Conservation (phyloP, 2,329 filamentous ascomycete species). For the Sporothrix phasma region DNA sequence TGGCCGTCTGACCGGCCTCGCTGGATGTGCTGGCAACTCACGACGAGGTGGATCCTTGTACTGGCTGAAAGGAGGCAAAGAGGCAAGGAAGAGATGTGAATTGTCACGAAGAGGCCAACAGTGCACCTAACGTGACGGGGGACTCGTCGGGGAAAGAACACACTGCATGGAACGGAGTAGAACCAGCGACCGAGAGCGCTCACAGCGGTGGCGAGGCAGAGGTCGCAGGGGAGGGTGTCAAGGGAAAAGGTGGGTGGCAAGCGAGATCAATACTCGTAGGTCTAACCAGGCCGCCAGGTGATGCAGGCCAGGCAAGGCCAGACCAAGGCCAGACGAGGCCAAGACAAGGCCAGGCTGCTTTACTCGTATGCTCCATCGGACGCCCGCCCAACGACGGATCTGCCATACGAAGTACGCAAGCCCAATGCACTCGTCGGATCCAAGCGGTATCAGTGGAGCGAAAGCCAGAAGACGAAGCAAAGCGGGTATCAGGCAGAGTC, state of each 20-base stretch:
- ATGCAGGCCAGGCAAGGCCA: not conserved
- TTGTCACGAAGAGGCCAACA: not conserved
- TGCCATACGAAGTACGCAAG: too few relatives aligned
- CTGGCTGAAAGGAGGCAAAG: not conserved
- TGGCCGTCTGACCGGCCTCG: not conserved
- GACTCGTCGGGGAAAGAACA: not conserved
- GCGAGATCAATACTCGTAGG: too few relatives aligned
- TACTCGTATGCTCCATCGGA: too few relatives aligned
- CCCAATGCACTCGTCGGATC: not conserved
- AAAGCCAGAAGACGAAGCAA: not conserved
- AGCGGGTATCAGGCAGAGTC: not conserved
- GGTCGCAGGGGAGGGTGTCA: not conserved
- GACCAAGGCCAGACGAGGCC: not conserved
- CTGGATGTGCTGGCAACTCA: not conserved
- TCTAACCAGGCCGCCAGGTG: too few relatives aligned
- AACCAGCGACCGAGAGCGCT: not conserved
- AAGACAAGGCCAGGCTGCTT: not conserved
- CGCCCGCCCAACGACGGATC: too few relatives aligned
- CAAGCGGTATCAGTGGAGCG: not conserved
- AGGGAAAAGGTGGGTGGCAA: not conserved
- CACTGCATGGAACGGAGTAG: not conserved
- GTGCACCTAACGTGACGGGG: not conserved
- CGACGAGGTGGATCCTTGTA: not conserved
- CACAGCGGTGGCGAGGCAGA: slow-evolving; percentile 4
- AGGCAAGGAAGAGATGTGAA: not conserved